A percentile compares a stretch with the other conserved stretches of the same genome.
Evolutionary conservation across 495 filamentous ascomycete genomes (phyloP).

Genomic region (Podospora bellae-mahoneyi): DNA sequence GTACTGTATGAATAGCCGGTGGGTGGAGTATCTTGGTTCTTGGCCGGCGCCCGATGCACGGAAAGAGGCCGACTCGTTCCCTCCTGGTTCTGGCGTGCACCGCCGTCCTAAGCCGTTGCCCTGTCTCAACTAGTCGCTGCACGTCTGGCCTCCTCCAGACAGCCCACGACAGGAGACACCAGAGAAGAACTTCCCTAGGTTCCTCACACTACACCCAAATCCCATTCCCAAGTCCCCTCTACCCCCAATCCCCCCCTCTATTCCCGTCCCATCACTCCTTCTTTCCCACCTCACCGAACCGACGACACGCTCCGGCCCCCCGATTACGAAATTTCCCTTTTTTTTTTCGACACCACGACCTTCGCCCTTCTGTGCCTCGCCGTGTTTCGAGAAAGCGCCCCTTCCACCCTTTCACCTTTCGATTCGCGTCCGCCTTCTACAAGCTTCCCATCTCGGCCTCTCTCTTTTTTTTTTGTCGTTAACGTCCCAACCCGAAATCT

Average conservation of each 20-base stretch:
- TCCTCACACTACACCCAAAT: conserved; percentile 9
- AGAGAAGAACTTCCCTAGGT: conserved; percentile 20
- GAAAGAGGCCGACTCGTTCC: conserved; percentile 28
- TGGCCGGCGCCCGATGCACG: conserved; percentile 20
- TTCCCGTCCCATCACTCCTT: conserved; percentile 38
- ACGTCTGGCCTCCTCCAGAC: conserved; percentile 11
- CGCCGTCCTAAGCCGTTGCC: conserved; percentile 22
- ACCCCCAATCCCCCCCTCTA: conserved; percentile 24
- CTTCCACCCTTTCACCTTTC: conserved; percentile 32
- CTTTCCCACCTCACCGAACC: conserved; percentile 29
- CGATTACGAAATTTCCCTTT: conserved; percentile 17
- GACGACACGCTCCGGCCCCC: conserved; percentile 15
- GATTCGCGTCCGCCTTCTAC: conserved; percentile 20
- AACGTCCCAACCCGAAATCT: conserved; percentile 14
- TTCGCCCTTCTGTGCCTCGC: conserved; percentile 20
- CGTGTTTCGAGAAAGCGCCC: conserved; percentile 24
- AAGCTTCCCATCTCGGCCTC: neutral
- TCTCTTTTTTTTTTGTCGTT: conserved; percentile 11
- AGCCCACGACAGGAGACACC: conserved; percentile 6
- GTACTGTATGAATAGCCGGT: conserved; percentile 11
- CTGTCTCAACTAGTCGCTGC: conserved; percentile 13
- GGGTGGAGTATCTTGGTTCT: conserved; percentile 25
- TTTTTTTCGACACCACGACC: conserved; percentile 9
- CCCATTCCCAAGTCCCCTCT: conserved; percentile 36
- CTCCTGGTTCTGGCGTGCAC: conserved; percentile 25